These are phyloP conservation scores for Paraphoma sp. DNA, from an alignment of 2,329 filamentous ascomycete genomes.

Conservation along the genomic window DNA sequence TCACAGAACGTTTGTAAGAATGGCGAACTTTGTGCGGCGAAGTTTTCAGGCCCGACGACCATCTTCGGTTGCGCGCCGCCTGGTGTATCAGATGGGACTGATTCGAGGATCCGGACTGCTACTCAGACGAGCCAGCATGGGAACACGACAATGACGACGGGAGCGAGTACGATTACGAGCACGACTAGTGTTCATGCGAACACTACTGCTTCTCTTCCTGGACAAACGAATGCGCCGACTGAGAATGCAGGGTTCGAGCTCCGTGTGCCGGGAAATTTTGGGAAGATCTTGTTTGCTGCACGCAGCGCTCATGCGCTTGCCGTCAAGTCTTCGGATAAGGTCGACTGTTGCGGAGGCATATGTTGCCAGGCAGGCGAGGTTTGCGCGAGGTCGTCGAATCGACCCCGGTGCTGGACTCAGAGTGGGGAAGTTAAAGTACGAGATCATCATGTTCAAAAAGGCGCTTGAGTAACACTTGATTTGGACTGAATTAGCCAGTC, in stretches of 20 bases:
- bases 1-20: not conserved
- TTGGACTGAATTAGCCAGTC: no score
- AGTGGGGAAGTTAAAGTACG: not conserved
- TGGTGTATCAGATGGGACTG: not conserved
- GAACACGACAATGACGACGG: not conserved
- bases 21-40: not conserved
- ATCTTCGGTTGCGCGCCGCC: not conserved
- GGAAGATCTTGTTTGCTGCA: not conserved
- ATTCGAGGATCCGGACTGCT: not conserved
- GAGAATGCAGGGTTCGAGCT: not conserved
- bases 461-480: no score
- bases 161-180: not conserved
- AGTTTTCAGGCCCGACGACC: not conserved
- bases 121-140: not conserved
- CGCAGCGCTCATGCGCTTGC: not conserved
- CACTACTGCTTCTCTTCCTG: not conserved
- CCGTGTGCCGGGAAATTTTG: not conserved
- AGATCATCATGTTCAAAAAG: not conserved
- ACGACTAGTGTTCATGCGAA: not conserved
- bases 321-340: not conserved
- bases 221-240: not conserved
- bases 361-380: conserved; percentile 8
- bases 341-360: conserved; percentile 8
- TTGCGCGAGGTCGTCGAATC: not conserved
- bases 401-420: conserved; percentile 7